Conservation (phyloP, 2,329 filamentous ascomycete species). For the Aspergillus costaricaensis region DNA sequence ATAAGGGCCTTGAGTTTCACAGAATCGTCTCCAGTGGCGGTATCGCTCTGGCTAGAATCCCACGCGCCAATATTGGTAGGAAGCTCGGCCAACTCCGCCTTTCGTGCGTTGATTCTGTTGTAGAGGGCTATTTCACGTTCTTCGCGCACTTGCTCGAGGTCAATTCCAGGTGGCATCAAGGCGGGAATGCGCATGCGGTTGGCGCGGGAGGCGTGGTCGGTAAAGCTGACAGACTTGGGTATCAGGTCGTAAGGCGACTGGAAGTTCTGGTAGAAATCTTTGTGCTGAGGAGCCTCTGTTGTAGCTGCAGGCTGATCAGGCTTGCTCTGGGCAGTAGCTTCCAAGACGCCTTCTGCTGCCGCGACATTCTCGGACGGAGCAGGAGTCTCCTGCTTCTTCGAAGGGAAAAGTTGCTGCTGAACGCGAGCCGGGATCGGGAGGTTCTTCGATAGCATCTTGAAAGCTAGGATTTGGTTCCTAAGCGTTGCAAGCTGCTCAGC, state of each 20-base stretch:
- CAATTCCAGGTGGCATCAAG: constrained; percentile 84
- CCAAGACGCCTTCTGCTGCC: constrained; percentile 38
- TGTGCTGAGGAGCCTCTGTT: constrained; percentile 31
- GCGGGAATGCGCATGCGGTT: constrained; percentile 81
- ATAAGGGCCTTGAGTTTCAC: constrained; percentile 89
- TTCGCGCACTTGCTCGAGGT: constrained; percentile 80
- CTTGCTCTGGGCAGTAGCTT: constrained; percentile 41
- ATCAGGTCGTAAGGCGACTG: constrained; percentile 69
- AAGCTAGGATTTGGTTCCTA: constrained; percentile 84
- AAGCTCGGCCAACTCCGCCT: constrained; percentile 78
- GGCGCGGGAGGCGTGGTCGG: constrained; percentile 73
- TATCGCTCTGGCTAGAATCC: constrained; percentile 72
- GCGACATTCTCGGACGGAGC: constrained; percentile 39
- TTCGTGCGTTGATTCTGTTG: constrained; percentile 84
- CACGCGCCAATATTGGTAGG: constrained; percentile 85
- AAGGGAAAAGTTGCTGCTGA: constrained; percentile 79
- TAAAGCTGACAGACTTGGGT: constrained; percentile 68
- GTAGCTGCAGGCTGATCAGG: constrained; percentile 33
- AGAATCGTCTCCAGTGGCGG: constrained; percentile 71
- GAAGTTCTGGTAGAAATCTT: constrained; percentile 67
- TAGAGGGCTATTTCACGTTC: constrained; percentile 87
- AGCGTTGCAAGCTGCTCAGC: constrained; percentile 77
- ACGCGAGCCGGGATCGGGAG: constrained; percentile 74
- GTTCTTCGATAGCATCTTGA: constrained; percentile 87
- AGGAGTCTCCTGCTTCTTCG: constrained; percentile 42